Evolutionary conservation across 768 basidiomycete species (phyloP).

Genomic region (Fomitopsis serialis): DNA sequence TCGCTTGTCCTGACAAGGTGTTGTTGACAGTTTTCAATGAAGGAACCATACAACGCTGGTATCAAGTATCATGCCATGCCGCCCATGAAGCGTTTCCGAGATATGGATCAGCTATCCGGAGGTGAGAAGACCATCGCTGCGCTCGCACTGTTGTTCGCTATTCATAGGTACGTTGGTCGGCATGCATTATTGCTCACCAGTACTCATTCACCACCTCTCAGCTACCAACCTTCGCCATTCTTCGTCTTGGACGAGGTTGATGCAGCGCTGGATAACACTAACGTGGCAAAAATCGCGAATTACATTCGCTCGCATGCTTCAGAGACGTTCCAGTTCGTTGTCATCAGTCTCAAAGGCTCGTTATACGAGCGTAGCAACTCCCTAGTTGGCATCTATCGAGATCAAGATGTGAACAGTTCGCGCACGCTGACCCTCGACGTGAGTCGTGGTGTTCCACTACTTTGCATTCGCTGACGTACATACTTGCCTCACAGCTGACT

Average conservation of each 20-base stretch:
- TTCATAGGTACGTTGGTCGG: constrained; percentile 67
- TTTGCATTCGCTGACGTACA: not conserved
- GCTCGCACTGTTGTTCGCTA: constrained; percentile 92
- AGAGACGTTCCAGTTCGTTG: constrained; percentile 88
- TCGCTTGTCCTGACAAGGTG: too few relatives aligned
- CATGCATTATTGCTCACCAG: not conserved
- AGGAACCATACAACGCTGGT: constrained; percentile 83
- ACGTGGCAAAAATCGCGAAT: constrained; percentile 91
- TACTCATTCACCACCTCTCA: constrained; percentile 20
- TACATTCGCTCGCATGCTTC: constrained; percentile 88
- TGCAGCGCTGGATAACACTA: constrained; percentile 97
- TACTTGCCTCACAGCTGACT: constrained; percentile 33
- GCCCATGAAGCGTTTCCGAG: constrained; percentile 97
- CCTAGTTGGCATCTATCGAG: constrained; percentile 89
- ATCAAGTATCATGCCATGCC: constrained; percentile 99
- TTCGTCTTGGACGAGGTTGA: constrained; percentile 99
- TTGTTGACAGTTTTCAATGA: too few relatives aligned
- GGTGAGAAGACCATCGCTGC: constrained; percentile 99
- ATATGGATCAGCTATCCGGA: constrained; percentile 98
- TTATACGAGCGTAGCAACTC: constrained; percentile 88
- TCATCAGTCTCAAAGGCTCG: constrained; percentile 94
- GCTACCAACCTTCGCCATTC: constrained; percentile 95
- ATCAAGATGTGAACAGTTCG: constrained; percentile 92
- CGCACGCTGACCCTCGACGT: constrained; percentile 90
- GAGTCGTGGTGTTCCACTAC: constrained; percentile 17